A percentile compares a stretch with the other conserved stretches of the same genome.
Conservation (phyloP, 176 grass and related monocot genomes). For the Musa itinerans region DNA sequence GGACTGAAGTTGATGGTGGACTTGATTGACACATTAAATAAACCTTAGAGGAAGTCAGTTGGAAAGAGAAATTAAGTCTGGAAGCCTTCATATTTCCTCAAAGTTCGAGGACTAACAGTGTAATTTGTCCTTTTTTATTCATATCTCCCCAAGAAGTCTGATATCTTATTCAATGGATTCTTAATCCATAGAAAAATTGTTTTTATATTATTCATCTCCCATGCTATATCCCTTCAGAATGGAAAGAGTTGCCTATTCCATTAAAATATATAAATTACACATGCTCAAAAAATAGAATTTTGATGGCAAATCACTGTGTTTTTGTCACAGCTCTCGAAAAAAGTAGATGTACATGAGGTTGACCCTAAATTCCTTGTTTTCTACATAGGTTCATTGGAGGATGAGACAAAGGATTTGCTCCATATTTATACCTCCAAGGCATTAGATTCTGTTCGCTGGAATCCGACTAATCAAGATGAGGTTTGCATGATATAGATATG, state of each 20-base stretch:
- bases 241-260: too few species aligned
- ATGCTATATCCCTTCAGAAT: too few species aligned
- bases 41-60: too few species aligned
- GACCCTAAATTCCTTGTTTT: slow-evolving; percentile 1
- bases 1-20: neutral
- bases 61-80: too few species aligned
- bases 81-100: too few species aligned
- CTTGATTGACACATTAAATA: neutral
- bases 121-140: too few species aligned
- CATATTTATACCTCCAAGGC: slow-evolving; percentile 37
- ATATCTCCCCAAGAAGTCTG: too few species aligned
- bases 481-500: slow-evolving; percentile 24
- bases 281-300: neutral
- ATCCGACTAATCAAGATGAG: slow-evolving; percentile 97
- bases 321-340: neutral
- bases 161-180: too few species aligned
- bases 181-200: too few species aligned
- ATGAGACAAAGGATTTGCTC: slow-evolving; percentile 54
- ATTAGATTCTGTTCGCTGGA: slow-evolving; percentile 66
- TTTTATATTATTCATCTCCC: too few species aligned
- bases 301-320: neutral
- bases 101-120: too few species aligned
- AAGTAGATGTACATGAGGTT: neutral
- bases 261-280: too few species aligned
- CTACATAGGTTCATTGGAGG: slow-evolving; percentile 40